These are phyloP conservation scores for Phialophora macrospora DNA, from an alignment of 2,329 filamentous ascomycete species.

Conservation along the genomic window DNA sequence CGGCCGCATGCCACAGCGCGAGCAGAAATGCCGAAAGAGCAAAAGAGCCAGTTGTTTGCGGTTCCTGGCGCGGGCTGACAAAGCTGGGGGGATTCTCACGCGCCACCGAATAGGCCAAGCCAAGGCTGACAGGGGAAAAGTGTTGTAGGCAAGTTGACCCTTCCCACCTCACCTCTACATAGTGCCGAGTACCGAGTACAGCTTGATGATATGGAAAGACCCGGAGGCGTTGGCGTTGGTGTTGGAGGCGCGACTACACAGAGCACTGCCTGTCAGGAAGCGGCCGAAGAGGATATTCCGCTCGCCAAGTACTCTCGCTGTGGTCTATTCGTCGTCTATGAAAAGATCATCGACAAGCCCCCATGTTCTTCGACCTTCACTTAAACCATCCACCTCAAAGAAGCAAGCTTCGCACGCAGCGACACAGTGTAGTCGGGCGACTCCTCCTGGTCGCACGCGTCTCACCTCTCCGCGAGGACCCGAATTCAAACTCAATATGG, in stretches of 20 bases:
- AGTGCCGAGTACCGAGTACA: neutral
- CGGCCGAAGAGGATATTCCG: neutral
- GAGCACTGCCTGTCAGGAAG: neutral
- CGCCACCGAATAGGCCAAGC: constrained; percentile 31
- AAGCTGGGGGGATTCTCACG: constrained; percentile 3
- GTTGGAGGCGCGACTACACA: neutral
- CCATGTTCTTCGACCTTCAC: neutral
- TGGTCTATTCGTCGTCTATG: neutral
- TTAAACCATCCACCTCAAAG: neutral
- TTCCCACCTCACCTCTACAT: neutral
- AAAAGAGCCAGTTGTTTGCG: neutral
- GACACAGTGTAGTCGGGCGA: neutral
- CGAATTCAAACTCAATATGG: neutral
- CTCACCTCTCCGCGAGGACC: neutral
- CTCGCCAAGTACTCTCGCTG: neutral
- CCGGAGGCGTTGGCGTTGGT: neutral
- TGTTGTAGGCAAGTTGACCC: neutral
- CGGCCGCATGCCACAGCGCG: neutral
- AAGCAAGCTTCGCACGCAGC: neutral
- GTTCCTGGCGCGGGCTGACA: neutral
- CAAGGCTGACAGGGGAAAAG: neutral
- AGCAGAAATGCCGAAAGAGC: neutral
- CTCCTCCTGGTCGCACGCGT: neutral
- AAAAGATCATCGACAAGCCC: too few species aligned
- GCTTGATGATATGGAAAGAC: neutral